phyloP scores from a whole-genome alignment of 495 filamentous ascomycete genomes.

The Poronia punctata region DNA sequence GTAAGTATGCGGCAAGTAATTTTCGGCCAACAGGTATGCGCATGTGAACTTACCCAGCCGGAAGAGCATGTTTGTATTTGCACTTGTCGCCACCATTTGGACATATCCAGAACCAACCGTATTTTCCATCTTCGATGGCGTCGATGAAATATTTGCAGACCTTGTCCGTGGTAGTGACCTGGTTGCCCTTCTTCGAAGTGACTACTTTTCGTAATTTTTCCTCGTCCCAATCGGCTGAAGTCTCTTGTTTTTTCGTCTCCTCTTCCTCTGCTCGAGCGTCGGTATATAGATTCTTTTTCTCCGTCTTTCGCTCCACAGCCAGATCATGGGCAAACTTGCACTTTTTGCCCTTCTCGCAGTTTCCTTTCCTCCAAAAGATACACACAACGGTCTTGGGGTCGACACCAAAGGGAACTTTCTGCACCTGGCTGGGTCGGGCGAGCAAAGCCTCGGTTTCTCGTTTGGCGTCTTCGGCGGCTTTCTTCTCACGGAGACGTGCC shows the following conservation, averaged over 20 bases:
- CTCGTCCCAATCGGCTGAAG: constrained; percentile 94
- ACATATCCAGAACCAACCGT: constrained; percentile 98
- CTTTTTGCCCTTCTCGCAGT: constrained; percentile 94
- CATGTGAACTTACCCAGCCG: constrained; percentile 64
- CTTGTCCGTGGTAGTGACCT: constrained; percentile 91
- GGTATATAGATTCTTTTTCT: constrained; percentile 88
- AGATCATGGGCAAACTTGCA: constrained; percentile 97
- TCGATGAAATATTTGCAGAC: constrained; percentile 99
- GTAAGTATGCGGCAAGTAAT: not conserved
- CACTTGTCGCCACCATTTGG: constrained; percentile 96
- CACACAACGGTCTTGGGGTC: constrained; percentile 98
- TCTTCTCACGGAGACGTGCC: constrained; percentile 75
- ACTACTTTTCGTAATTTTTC: constrained; percentile 89
- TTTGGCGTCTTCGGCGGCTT: constrained; percentile 71
- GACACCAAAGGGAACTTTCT: constrained; percentile 96
- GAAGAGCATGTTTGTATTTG: constrained; percentile 96
- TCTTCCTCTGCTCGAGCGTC: constrained; percentile 72
- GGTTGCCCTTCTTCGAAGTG: constrained; percentile 93
- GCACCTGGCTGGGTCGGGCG: constrained; percentile 89
- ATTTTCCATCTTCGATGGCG: constrained; percentile 95
- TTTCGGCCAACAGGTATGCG: not conserved
- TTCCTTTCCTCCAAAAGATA: constrained; percentile 90
- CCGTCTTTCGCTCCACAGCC: constrained; percentile 77
- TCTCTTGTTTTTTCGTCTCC: constrained; percentile 83
- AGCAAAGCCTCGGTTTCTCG: constrained; percentile 72